Conservation (phyloP, 2,329 filamentous ascomycete species). For the Colletotrichum sp. region DNA sequence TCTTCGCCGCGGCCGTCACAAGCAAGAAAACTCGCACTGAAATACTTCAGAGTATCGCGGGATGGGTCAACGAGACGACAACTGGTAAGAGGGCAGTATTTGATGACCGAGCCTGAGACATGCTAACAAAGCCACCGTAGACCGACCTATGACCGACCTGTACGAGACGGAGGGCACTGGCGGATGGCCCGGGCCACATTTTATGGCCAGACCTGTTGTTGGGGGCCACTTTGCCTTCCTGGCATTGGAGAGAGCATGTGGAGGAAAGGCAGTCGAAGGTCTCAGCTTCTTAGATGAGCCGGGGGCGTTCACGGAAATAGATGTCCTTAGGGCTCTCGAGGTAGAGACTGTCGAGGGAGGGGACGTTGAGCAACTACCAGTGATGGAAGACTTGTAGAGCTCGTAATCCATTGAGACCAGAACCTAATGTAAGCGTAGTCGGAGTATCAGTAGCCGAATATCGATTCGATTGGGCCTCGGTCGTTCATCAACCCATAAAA, state of each 20-base stretch:
- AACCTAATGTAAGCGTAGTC: background rate
- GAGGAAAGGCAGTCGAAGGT: constrained; percentile 67
- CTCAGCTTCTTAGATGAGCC: constrained; percentile 54
- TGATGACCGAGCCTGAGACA: background rate
- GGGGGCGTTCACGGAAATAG: constrained; percentile 31
- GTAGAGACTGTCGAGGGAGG: constrained; percentile 25
- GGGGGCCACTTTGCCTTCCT: constrained; percentile 88
- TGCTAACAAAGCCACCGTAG: constrained; percentile 33
- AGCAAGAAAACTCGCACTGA: constrained; percentile 70
- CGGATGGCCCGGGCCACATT: constrained; percentile 74
- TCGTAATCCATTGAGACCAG: background rate
- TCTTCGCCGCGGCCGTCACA: constrained; percentile 83
- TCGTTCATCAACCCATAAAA: background rate
- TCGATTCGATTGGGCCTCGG: background rate
- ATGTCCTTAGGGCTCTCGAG: constrained; percentile 37
- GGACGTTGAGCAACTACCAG: background rate
- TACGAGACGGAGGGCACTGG: constrained; percentile 82
- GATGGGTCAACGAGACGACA: constrained; percentile 83
- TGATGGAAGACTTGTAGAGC: constrained; percentile 6
- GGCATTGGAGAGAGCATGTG: constrained; percentile 81
- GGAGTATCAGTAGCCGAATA: background rate
- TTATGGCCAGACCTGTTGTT: constrained; percentile 84
- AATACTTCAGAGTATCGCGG: constrained; percentile 76
- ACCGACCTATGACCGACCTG: constrained; percentile 80
- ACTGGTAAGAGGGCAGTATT: constrained; percentile 52